Base-by-base conservation (phyloP, 176 grass and related monocot genomes). In the Juncus effusus region DNA sequence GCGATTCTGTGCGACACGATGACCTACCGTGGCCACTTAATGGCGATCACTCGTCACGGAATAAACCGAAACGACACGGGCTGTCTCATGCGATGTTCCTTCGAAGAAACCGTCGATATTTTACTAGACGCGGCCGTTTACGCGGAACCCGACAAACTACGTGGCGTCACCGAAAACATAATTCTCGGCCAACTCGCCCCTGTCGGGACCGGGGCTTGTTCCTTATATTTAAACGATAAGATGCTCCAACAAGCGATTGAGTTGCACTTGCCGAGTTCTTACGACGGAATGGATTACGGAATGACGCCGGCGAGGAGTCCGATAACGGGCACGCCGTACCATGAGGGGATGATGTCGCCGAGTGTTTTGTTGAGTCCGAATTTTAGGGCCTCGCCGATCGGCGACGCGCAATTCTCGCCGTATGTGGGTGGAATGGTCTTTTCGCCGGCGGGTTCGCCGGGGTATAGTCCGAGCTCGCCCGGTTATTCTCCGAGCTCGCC, bases 241-340 rank as follows among this genome's bases (percentile, higher is more conserved):
- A 97, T 92, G 94, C 62, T 97, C 60, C 85, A 92, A 72, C 88
- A 92, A 51, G 94, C 94, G n/a, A 97, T 97, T 67, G 94, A 97
- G 60, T 82, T 97, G 60, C 88, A 97, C 41, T 85, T 97, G 28
- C 94, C 88, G 4, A 92, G 94, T 68, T 92, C 87, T 63, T 84
- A 80, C 16, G 94, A 92, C 37, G 82, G 88, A 41, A 62, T 91
- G 13, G 82, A 86, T 40, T 92, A 86, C 36, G 85, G 93, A 42
- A 84, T 86, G 80, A 97, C 85, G n/a, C 93, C 93, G 64, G 70
- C 77, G 7, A 77, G 75, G 40, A 92, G 85, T 11, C 93, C 93
- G 40, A 86, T 84, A 8, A 82, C 85, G 2, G 85, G 88, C 10
- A 97, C 93, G 63, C 88, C 88, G 2, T 96, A 96, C 59, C 80